Evolutionary conservation across 169 alveolate species (phyloP).

Genomic region (Besnoitia besnoiti): DNA sequence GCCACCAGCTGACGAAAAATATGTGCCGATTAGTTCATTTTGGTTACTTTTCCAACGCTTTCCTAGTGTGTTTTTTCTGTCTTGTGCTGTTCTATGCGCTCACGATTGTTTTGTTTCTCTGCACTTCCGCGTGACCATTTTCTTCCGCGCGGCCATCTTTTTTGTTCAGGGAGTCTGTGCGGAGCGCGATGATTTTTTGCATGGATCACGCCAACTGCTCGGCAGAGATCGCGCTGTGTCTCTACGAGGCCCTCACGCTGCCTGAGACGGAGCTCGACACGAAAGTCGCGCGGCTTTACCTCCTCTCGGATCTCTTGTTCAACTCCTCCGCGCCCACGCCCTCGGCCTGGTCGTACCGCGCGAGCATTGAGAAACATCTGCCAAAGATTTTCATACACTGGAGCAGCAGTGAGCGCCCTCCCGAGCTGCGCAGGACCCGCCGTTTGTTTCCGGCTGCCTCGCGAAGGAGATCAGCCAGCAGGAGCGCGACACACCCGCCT

Average conservation of each 20-base stretch:
- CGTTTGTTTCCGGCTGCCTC: no score
- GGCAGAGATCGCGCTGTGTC: slow-evolving; percentile 54
- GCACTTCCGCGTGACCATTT: background rate
- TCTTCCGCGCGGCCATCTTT: background rate
- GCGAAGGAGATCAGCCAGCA: no score
- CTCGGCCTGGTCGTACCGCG: slow-evolving; percentile 77
- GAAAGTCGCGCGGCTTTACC: slow-evolving; percentile 77
- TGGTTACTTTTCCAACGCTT: no score
- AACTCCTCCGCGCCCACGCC: slow-evolving; percentile 75
- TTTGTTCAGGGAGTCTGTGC: slow-evolving; percentile 45
- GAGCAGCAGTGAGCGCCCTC: slow-evolving; percentile 66
- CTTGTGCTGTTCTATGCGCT: no score
- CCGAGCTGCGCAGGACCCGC: no score
- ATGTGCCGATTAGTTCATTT: no score
- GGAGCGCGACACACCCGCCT: no score
- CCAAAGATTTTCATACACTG: slow-evolving; percentile 74
- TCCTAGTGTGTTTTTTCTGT: no score
- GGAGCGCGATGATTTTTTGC: slow-evolving; percentile 63
- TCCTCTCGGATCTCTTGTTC: slow-evolving; percentile 76
- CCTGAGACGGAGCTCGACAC: slow-evolving; percentile 58
- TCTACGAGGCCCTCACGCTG: slow-evolving; percentile 55
- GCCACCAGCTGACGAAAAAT: no score
- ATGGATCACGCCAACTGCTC: slow-evolving; percentile 63
- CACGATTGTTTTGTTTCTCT: background rate
- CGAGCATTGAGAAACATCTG: slow-evolving; percentile 73